Conservation (phyloP, 768 basidiomycete genomes). For the Piloderma croceum region DNA sequence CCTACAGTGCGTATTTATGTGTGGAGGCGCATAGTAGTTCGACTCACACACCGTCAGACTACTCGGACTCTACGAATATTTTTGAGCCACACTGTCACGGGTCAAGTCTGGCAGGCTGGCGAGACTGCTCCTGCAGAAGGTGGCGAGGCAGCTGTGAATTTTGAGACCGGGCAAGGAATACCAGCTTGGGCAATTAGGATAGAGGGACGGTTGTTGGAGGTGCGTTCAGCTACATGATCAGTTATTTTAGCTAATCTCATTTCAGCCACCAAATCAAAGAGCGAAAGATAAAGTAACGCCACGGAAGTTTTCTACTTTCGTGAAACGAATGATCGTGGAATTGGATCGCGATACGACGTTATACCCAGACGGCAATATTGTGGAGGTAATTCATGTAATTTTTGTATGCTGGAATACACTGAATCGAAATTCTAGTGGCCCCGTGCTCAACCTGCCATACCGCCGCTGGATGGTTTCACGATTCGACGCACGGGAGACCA, state of each 20-base stretch:
- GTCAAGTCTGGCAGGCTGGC: constrained; percentile 78
- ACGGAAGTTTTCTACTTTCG: constrained; percentile 80
- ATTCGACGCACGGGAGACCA: constrained; percentile 76
- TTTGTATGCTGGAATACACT: constrained; percentile 1
- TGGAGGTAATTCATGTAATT: constrained; percentile 57
- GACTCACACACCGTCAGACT: constrained; percentile 41
- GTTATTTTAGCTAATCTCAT: neutral
- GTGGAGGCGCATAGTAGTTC: neutral
- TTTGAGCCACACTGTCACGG: constrained; percentile 80
- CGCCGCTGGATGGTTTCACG: constrained; percentile 81
- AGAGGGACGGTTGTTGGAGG: constrained; percentile 84
- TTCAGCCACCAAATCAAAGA: constrained; percentile 55
- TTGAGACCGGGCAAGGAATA: constrained; percentile 84
- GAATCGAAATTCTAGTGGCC: constrained; percentile 47
- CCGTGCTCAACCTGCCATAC: constrained; percentile 39
- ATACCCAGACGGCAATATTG: constrained; percentile 81
- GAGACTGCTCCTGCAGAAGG: constrained; percentile 31
- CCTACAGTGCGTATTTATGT: constrained; percentile 50
- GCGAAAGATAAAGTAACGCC: constrained; percentile 46
- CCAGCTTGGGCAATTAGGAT: constrained; percentile 86
- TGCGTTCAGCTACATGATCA: constrained; percentile 25
- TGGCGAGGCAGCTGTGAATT: constrained; percentile 40
- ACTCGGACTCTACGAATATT: constrained; percentile 82
- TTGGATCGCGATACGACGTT: constrained; percentile 77
- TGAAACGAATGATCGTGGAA: constrained; percentile 82